Conservation (phyloP, 352 stramenopile species). For the Phytopythium kandeliae region DNA sequence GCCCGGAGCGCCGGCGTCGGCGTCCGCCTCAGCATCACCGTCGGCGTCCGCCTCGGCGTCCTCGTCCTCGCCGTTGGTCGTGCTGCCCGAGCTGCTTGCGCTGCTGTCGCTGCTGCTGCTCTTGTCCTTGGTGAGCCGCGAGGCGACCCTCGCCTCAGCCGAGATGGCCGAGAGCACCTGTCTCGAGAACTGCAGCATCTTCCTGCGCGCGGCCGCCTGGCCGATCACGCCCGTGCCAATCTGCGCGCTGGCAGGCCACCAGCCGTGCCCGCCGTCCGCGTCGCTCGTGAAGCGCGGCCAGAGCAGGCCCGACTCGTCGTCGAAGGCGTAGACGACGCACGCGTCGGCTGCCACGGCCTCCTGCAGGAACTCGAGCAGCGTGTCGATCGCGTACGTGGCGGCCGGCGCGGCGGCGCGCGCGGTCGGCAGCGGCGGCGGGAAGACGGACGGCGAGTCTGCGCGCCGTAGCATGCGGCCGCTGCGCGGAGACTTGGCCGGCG, state of each 20-base stretch:
- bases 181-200: conserved; percentile 3
- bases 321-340: conserved; percentile 54
- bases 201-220: conserved; percentile 21
- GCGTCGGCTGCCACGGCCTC: conserved; percentile 41
- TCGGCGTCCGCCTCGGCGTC: neutral
- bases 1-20: no score
- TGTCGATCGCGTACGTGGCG: conserved; percentile 17
- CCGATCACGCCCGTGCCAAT: conserved; percentile 57
- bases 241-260: conserved; percentile 27
- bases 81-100: conserved; percentile 3
- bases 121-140: conserved; percentile 6
- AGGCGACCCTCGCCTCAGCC: neutral
- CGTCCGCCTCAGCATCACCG: neutral
- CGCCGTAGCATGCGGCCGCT: conserved; percentile 7
- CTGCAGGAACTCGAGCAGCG: conserved; percentile 47
- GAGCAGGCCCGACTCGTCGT: conserved; percentile 43
- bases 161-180: conserved; percentile 1
- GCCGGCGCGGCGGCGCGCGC: neutral
- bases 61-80: conserved; percentile 3
- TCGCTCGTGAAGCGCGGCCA: conserved; percentile 36
- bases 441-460: neutral
- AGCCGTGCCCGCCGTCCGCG: conserved; percentile 9
- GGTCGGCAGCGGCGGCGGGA: neutral
- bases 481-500: conserved; percentile 7
- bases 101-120: conserved; percentile 13